A percentile compares a stretch with the other conserved stretches of the same genome.
Conservation (phyloP, 805 yeast species). For the Nakazawaea ishiwadae region DNA sequence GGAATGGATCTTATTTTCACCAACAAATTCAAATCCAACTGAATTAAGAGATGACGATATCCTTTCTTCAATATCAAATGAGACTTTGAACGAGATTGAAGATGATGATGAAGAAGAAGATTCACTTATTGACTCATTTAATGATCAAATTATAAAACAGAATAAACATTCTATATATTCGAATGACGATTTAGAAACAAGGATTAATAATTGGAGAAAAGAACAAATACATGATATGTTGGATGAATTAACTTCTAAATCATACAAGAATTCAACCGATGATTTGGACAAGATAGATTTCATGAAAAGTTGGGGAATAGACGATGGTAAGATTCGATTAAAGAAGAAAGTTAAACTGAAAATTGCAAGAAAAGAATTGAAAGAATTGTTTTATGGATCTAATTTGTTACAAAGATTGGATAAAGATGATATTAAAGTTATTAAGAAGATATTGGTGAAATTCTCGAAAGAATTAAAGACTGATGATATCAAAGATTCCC, state of each 20-base stretch:
- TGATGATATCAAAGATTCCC: background rate
- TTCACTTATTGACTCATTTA: slow-evolving; percentile 22
- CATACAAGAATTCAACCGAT: slow-evolving; percentile 1
- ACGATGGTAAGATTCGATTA: slow-evolving; percentile 14
- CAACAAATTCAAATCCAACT: slow-evolving; percentile 16
- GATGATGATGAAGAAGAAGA: slow-evolving; percentile 20
- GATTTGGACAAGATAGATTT: slow-evolving; percentile 21
- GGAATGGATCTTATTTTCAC: slow-evolving; percentile 28
- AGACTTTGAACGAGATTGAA: slow-evolving; percentile 13
- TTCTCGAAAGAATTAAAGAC: slow-evolving; percentile 15
- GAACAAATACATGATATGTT: slow-evolving; percentile 22
- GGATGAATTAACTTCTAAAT: slow-evolving; percentile 15
- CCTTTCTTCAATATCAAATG: slow-evolving; percentile 18
- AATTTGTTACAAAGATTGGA: slow-evolving; percentile 18
- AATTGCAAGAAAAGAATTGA: slow-evolving; percentile 5
- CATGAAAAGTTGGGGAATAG: slow-evolving; percentile 28
- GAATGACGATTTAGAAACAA: slow-evolving; percentile 20
- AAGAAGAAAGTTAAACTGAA: slow-evolving; percentile 5
- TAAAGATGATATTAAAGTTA: slow-evolving; percentile 17
- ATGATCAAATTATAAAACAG: slow-evolving; percentile 18
- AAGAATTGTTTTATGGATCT: slow-evolving; percentile 18
- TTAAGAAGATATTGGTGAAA: slow-evolving; percentile 17
- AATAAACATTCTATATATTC: slow-evolving; percentile 13
- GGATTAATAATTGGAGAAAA: slow-evolving; percentile 27
- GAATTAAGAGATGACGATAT: slow-evolving; percentile 20